phyloP scores from a whole-genome alignment of 306 rosid species.

The Canavalia ensiformis region DNA sequence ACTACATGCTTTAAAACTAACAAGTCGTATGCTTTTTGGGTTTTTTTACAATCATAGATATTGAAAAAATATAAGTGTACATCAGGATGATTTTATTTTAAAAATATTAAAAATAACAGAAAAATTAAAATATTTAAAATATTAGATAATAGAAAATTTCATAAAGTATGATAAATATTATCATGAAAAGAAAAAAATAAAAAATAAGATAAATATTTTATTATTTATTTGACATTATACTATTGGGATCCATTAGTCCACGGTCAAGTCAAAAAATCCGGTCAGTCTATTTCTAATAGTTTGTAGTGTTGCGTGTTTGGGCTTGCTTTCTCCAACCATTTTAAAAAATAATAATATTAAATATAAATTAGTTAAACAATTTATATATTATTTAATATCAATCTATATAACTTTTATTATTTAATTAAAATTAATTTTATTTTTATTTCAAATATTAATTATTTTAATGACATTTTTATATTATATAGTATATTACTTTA shows the following conservation, averaged over 20 bases:
- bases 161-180: no score
- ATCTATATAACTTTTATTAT: neutral
- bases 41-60: neutral
- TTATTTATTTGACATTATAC: neutral
- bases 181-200: no score
- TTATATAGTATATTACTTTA: no score
- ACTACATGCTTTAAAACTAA: neutral
- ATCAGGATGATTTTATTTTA: no score
- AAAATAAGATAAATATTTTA: no score
- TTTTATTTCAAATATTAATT: neutral
- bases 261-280: neutral
- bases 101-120: no score
- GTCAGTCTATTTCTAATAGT: neutral
- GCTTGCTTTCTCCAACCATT: neutral
- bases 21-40: neutral
- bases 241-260: neutral
- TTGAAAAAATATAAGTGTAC: no score
- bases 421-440: neutral
- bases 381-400: neutral
- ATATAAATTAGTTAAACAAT: no score
- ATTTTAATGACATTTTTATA: no score
- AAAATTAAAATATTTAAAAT: no score
- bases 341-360: neutral
- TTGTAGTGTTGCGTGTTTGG: neutral
- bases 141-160: no score